Percentiles rank a stretch among this genome's conserved stretches.
Conservation (phyloP, 2,329 filamentous ascomycete genomes). For the Akanthomyces dipterigenus region DNA sequence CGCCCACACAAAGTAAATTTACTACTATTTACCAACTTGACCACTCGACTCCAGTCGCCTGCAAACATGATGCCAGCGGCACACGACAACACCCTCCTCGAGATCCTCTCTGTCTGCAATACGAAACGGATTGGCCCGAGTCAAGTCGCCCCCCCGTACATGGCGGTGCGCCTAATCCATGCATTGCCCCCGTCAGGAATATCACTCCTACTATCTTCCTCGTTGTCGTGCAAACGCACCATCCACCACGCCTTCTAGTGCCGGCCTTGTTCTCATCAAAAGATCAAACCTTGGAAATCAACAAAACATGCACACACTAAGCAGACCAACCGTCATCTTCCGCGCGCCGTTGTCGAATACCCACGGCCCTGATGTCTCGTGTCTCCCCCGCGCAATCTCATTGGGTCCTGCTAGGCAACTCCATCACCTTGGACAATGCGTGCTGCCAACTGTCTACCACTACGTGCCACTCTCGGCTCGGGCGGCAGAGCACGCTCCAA, state of each 20-base stretch:
- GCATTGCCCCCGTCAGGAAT: neutral
- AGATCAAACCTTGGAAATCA: neutral
- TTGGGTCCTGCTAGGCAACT: neutral
- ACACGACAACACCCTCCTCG: neutral
- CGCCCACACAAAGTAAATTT: neutral
- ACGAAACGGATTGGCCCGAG: neutral
- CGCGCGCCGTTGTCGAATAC: neutral
- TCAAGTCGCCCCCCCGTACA: neutral
- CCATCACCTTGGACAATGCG: neutral
- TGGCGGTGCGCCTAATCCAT: neutral
- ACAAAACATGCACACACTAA: neutral
- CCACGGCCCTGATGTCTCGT: neutral
- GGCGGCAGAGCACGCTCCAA: neutral
- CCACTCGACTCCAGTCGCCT: neutral
- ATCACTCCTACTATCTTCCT: neutral
- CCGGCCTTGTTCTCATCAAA: neutral
- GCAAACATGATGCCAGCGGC: neutral
- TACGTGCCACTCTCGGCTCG: neutral
- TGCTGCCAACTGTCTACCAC: no score
- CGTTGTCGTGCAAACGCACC: neutral
- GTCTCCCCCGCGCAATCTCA: constrained; percentile 3
- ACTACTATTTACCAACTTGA: no score
- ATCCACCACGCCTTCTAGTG: neutral
- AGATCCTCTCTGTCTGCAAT: neutral
- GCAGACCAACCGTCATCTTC: neutral